These are phyloP conservation scores for Rubroshorea leprosula DNA, from an alignment of 345 rosid genomes.

Conservation along the genomic window DNA sequence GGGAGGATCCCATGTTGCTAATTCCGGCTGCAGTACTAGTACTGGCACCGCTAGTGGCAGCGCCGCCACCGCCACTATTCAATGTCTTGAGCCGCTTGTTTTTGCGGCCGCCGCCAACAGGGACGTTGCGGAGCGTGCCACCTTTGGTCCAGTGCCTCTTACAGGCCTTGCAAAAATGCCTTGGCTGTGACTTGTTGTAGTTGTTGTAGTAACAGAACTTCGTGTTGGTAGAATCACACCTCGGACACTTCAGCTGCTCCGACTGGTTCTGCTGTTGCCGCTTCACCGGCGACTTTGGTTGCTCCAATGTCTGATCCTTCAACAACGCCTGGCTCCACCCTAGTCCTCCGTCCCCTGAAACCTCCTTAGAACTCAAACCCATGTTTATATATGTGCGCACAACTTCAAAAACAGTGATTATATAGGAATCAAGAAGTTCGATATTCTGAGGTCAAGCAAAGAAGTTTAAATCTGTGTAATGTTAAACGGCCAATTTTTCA, in stretches of 20 bases:
- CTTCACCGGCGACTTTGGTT: conserved; percentile 19
- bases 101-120: conserved; percentile 84
- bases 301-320: conserved; percentile 32
- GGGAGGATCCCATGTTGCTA: conserved; percentile 11
- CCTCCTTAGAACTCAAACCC: conserved; percentile 50
- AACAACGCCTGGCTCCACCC: conserved; percentile 43
- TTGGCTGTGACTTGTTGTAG: conserved; percentile 84
- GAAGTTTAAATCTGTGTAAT: too few relatives aligned
- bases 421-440: too few relatives aligned
- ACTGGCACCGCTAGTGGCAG: background rate
- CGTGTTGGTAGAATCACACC: conserved; percentile 85
- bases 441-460: too few relatives aligned
- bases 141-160: conserved; percentile 96
- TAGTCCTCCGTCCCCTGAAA: conserved; percentile 36
- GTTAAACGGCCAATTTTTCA: too few relatives aligned
- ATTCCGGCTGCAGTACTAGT: conserved; percentile 16
- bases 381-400: conserved; percentile 3
- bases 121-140: conserved; percentile 81
- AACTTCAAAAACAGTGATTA: background rate
- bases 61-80: background rate
- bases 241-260: conserved; percentile 75
- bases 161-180: conserved; percentile 82
- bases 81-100: conserved; percentile 50
- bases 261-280: conserved; percentile 23
- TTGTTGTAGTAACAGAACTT: conserved; percentile 94